phyloP scores from a whole-genome alignment of 345 rosid genomes.

The Hypericum androsaemum region DNA sequence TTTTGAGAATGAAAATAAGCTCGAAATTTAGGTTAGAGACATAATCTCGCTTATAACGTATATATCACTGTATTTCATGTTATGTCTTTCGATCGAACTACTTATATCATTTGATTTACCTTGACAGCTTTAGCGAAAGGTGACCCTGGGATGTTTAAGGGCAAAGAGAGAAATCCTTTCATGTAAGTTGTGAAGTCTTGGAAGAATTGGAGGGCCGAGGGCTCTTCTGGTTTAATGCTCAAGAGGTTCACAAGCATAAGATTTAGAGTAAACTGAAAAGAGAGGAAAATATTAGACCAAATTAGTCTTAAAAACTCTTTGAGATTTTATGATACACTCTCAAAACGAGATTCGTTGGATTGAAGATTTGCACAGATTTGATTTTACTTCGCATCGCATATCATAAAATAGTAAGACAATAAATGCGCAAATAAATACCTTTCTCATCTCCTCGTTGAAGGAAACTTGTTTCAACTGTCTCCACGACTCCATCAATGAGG shows the following conservation, averaged over 20 bases:
- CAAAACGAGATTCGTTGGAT: no score
- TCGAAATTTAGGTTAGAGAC: no score
- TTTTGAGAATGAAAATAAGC: background rate
- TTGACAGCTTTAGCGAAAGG: conserved; percentile 66
- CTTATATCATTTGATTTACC: conserved; percentile 22
- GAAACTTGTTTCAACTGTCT: conserved; percentile 26
- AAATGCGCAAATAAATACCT: conserved; percentile 31
- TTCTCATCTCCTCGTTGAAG: conserved; percentile 46
- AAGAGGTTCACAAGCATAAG: conserved; percentile 60
- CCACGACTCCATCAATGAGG: conserved; percentile 67
- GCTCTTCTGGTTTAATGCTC: conserved; percentile 60
- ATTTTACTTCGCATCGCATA: no score
- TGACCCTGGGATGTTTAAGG: conserved; percentile 59
- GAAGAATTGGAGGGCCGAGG: conserved; percentile 36
- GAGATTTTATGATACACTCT: no score
- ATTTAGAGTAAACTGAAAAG: conserved; percentile 47
- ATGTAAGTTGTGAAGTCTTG: conserved; percentile 59
- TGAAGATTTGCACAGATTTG: no score
- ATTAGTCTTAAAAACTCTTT: no score
- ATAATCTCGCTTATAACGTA: no score
- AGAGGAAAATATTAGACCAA: background rate
- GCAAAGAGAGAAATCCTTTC: conserved; percentile 80
- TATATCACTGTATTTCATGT: no score
- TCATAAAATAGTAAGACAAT: no score
- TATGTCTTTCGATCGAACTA: no score